phyloP scores from a whole-genome alignment of 768 basidiomycete genomes.

The Phylloporus rhodoxanthus region DNA sequence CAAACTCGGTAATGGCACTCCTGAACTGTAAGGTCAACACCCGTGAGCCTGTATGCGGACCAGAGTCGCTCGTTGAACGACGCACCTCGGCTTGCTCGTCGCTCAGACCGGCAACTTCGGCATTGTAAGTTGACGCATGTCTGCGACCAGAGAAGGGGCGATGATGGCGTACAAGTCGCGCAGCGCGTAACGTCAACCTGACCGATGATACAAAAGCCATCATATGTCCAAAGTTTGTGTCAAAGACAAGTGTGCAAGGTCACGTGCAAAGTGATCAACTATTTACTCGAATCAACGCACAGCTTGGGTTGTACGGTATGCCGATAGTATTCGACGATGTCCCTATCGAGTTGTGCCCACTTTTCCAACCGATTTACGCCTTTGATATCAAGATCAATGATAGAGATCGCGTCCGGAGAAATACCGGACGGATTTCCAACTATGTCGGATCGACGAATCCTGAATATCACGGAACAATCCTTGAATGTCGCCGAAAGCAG shows the following conservation, averaged over 20 bases:
- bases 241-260: not conserved
- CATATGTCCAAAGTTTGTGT: not conserved
- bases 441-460: constrained; percentile 14
- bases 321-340: constrained; percentile 50
- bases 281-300: constrained; percentile 21
- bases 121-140: constrained; percentile 56
- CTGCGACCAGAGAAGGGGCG: constrained; percentile 2
- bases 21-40: constrained; percentile 53
- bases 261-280: constrained; percentile 6
- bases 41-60: not conserved
- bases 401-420: constrained; percentile 40
- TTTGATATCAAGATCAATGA: constrained; percentile 89
- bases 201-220: constrained; percentile 13
- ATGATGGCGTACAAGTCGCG: constrained; percentile 1
- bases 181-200: constrained; percentile 9
- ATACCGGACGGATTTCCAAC: constrained; percentile 25
- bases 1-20: constrained; percentile 72
- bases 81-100: constrained; percentile 76
- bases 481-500: constrained; percentile 92
- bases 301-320: constrained; percentile 7
- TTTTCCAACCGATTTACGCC: constrained; percentile 51
- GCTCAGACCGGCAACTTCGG: constrained; percentile 67
- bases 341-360: constrained; percentile 71
- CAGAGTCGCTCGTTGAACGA: not conserved
- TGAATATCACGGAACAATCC: constrained; percentile 79